Evolutionary conservation across 2,329 filamentous ascomycete genomes (phyloP), one percentile per base, ranked within the genome.

Genomic region (Magnaporthiopsis poae): DNA sequence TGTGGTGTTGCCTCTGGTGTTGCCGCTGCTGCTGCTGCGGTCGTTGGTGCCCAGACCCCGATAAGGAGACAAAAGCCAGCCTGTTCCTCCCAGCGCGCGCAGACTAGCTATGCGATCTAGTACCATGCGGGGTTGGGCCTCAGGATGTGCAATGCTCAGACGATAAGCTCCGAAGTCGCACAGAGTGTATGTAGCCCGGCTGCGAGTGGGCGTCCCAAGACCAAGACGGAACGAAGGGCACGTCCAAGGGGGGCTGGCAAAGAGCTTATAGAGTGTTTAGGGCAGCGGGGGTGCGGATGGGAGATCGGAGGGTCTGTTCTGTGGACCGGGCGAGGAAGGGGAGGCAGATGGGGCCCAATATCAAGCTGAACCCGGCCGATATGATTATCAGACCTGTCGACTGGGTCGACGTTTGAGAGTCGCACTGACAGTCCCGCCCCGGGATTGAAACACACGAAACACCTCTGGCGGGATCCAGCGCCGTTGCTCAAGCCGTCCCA

Each of bases 361-460:
- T 39, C 35, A 35, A 61, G 61, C 21, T 18, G 25, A 36, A 31
- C 64, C 59, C 21, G 15, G 56, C 59, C 59, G 60, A 56, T 62
- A 68, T 67, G 68, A 71, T 73, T 65, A 73, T 71, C 71, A 72
- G 71, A 73, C 68, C 71, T 73, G 72, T 73, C 70, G 69, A 71
- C 71, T 72, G 73, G 76, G 78, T 77, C 75, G 74, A 75, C 74
- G 74, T 75, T 76, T 75, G 74, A 76, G 71, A 72, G 71, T 76
- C 72, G 75, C 73, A 76, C 74, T 75, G 74, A 76, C 74, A 71
- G 70, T 72, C 72, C 71, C 46, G 70, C 71, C 73, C 70, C 71
- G 71, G 70, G 72, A 74, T 76, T 75, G 74, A 78, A 77, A 77
- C 76, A 72, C 72, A 74, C 76, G 74, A 78, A 78, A 78, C 76